These are phyloP conservation scores for Colletotrichum liriopes DNA, from an alignment of 2,329 filamentous ascomycete genomes.

Conservation along the genomic window DNA sequence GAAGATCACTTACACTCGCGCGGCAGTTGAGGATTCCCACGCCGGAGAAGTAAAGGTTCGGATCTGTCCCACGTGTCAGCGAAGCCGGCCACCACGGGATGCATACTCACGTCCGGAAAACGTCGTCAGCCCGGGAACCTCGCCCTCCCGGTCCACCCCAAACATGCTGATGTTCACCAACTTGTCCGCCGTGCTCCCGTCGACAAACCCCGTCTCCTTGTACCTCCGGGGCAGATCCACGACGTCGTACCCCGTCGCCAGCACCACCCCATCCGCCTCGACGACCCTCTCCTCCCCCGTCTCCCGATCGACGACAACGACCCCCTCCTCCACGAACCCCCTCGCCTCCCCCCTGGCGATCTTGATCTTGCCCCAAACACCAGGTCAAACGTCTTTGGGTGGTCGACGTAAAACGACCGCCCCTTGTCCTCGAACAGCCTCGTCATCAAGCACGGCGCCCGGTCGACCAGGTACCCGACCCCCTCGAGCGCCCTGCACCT, in stretches of 20 bases:
- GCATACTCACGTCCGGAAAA: slow-evolving; percentile 34
- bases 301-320: slow-evolving; percentile 49
- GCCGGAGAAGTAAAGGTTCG: slow-evolving; percentile 36
- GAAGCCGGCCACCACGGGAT: neutral
- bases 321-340: slow-evolving; percentile 48
- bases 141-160: slow-evolving; percentile 33
- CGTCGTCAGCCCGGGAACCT: slow-evolving; percentile 12
- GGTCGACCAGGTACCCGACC: slow-evolving; percentile 57
- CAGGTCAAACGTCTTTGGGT: slow-evolving; percentile 51
- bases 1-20: slow-evolving; percentile 4
- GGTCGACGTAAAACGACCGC: slow-evolving; percentile 55
- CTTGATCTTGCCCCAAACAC: slow-evolving; percentile 58
- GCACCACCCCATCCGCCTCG: slow-evolving; percentile 59
- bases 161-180: slow-evolving; percentile 18
- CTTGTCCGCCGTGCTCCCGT: slow-evolving; percentile 21
- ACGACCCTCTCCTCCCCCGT: slow-evolving; percentile 43
- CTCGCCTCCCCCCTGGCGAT: slow-evolving; percentile 50
- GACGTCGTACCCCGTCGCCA: slow-evolving; percentile 60
- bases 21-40: slow-evolving; percentile 5
- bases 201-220: slow-evolving; percentile 25
- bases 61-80: slow-evolving; percentile 10
- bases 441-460: slow-evolving; percentile 1
- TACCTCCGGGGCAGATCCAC: slow-evolving; percentile 53
- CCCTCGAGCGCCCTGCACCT: slow-evolving; percentile 60
- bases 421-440: slow-evolving; percentile 20